Evolutionary conservation across 805 yeast species (phyloP), one percentile per base, ranked within the genome.

Genomic region (Saccharomycopsis selenospora): DNA sequence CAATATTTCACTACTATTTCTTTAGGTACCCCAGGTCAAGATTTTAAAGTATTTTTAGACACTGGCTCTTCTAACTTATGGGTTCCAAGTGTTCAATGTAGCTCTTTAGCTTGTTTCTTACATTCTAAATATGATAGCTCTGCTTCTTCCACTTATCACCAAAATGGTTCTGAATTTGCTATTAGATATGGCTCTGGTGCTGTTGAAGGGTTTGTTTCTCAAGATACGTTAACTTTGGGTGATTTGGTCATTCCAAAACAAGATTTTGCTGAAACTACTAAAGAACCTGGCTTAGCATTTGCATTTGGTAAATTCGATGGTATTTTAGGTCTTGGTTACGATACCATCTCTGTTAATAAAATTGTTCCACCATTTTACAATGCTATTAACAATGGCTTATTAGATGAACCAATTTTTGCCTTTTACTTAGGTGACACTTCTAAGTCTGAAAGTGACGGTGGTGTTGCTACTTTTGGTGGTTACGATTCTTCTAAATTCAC

Each of bases 301-400:
- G 98, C 99, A 46, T 93, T 93, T 68, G 99, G 96, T 67, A 91
- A 93, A 70, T 93, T 93, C 65, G 99, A 93, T 66, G 99, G 99
- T 70, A 90, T 93, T 57, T 73, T 93, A 55, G 99, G 99, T 57
- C 78, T 93, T 58, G 99, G 87, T 56, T 93, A 91, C 69, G 87
- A 87, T 69, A 74, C 96, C 47, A 89, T 93, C 58, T 78, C 97
- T 13, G 96, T 87, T 48, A 74, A 90, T 73, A 77, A 79, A 62
- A 79, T 90, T 60, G 95, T 87, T 26, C 98, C 99, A 49, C 99
- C 99, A 40, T 68, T 93, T 54, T 89, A 89, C 75, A 86, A 85
- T 58, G 98, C 99, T 51, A 75, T 90, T 52, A 68, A 79, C 54
- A 76, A 77, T 60, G 95, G 90, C 20, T 74, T 90, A 57, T 73